Evolutionary conservation across 768 basidiomycete species (phyloP).

Genomic region (Favolaschia claudopus): DNA sequence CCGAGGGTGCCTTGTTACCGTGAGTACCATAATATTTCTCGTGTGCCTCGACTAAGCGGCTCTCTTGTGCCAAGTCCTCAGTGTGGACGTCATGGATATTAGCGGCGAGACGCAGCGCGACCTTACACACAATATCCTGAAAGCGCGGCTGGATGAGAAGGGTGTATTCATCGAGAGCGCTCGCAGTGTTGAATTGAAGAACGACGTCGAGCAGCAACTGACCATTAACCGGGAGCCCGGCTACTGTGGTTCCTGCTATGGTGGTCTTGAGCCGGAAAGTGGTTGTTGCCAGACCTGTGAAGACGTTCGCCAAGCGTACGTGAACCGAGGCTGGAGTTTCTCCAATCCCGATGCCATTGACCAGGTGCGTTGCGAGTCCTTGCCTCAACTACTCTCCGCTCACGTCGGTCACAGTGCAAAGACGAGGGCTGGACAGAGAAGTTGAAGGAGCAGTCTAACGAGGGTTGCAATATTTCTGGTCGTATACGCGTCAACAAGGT

Average conservation of each 20-base stretch:
- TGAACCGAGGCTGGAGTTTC: constrained; percentile 96
- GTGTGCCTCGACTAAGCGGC: constrained; percentile 8
- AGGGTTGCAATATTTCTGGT: constrained; percentile 95
- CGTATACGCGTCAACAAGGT: constrained; percentile 97
- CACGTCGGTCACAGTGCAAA: constrained; percentile 68
- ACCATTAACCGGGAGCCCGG: constrained; percentile 62
- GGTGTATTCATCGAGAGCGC: constrained; percentile 68
- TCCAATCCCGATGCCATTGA: constrained; percentile 88
- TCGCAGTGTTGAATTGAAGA: constrained; percentile 71
- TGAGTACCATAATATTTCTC: constrained; percentile 49
- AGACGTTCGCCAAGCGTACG: constrained; percentile 89
- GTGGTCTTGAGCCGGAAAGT: constrained; percentile 73
- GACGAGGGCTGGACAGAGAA: constrained; percentile 96
- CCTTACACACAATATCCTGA: constrained; percentile 87
- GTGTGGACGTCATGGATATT: constrained; percentile 97
- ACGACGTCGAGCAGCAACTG: constrained; percentile 88
- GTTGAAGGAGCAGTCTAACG: constrained; percentile 88
- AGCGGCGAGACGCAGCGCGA: constrained; percentile 95
- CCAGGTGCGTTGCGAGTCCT: constrained; percentile 64
- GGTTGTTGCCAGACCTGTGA: constrained; percentile 98
- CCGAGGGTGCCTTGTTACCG: constrained; percentile 97
- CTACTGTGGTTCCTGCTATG: constrained; percentile 97
- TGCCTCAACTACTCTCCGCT: neutral
- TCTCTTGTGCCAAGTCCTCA: constrained; percentile 74
- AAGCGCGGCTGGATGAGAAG: constrained; percentile 72